These are phyloP conservation scores for Populus nigra DNA, from an alignment of 345 rosid genomes.

Conservation along the genomic window DNA sequence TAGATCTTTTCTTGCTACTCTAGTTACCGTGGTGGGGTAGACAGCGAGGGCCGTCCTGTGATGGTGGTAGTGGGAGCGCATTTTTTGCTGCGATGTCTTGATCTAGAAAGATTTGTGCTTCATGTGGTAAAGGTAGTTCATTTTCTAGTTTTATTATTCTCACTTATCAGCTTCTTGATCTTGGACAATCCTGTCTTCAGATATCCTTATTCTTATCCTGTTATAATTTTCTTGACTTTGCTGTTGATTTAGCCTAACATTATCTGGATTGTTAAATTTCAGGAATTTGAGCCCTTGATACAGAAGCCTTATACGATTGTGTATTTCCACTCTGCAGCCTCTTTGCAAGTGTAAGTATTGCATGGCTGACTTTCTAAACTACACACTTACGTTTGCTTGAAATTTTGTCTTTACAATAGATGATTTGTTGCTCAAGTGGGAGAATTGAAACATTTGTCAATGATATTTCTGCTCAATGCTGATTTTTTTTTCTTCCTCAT, in stretches of 20 bases:
- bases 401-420: constrained; percentile 6
- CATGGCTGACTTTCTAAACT: constrained; percentile 12
- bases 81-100: constrained; percentile 88
- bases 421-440: background rate
- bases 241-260: background rate
- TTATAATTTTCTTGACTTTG: background rate
- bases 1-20: constrained; percentile 22
- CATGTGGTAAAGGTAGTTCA: constrained; percentile 67
- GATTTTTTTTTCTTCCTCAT: background rate
- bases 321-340: constrained; percentile 92
- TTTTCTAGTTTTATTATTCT: background rate
- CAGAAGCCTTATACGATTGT: constrained; percentile 92
- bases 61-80: constrained; percentile 99
- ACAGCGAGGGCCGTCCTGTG: constrained; percentile 89
- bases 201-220: background rate
- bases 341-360: constrained; percentile 81
- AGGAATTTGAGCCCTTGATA: constrained; percentile 97
- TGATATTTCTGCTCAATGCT: background rate
- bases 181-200: background rate
- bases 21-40: constrained; percentile 98
- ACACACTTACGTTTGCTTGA: background rate
- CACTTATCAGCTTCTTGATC: constrained; percentile 4
- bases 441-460: background rate
- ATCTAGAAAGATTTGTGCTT: constrained; percentile 83
- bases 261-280: constrained; percentile 30